A percentile compares a stretch with the other conserved stretches of the same genome.
Evolutionary conservation across 129 eudicot genomes (phyloP).

Genomic region (Smallanthus sonchifolius): DNA sequence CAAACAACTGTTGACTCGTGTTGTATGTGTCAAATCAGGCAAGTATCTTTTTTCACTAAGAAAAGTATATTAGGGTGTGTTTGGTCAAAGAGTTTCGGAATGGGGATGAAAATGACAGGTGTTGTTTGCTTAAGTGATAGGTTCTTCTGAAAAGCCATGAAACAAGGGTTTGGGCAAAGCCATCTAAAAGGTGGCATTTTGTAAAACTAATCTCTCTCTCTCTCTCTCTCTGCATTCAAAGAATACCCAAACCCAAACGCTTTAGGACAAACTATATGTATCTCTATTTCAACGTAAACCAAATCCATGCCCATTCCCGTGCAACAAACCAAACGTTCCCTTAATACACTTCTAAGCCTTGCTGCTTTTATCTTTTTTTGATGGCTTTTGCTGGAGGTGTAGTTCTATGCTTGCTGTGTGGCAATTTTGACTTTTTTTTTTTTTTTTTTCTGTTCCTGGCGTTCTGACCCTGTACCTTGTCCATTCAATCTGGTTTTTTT

Average conservation of each 20-base stretch:
- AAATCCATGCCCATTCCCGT: no score
- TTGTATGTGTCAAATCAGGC: slow-evolving; percentile 89
- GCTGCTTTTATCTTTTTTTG: not conserved
- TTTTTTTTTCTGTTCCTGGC: not conserved
- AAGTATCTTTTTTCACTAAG: slow-evolving; percentile 9
- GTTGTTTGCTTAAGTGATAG: not conserved
- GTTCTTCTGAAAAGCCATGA: not conserved
- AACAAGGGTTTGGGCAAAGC: not conserved
- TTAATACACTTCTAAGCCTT: not conserved
- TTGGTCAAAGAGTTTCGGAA: not conserved
- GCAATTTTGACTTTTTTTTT: not conserved
- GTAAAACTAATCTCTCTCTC: not conserved
- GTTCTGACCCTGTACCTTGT: not conserved
- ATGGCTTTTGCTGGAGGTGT: not conserved
- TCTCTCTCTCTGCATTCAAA: slow-evolving; percentile 6
- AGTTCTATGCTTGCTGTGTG: not conserved
- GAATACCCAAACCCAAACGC: not conserved
- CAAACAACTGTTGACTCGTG: slow-evolving; percentile 65
- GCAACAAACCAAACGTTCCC: no score
- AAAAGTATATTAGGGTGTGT: not conserved
- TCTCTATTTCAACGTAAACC: no score
- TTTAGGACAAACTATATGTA: not conserved
- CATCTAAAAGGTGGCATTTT: not conserved
- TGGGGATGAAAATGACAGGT: not conserved
- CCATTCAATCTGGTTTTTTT: not conserved